Base-by-base conservation (phyloP, 441 rosid genomes). In the Melastoma candidum region DNA sequence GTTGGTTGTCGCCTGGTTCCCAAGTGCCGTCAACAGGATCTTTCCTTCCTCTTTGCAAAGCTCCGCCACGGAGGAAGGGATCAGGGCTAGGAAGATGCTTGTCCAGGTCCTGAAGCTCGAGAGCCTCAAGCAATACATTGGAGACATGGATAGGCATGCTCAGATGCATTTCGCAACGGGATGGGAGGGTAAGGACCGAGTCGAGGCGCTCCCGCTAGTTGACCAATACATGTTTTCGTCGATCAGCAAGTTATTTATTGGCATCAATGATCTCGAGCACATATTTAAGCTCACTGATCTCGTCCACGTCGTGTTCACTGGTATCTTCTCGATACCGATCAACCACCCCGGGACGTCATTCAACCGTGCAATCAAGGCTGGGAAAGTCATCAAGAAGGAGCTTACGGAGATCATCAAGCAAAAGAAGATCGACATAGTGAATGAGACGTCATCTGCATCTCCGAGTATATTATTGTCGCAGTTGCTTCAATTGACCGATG, bases 331-430 rank as follows among this genome's bases (percentile, higher is more conserved):
- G 6, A 53, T 77, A 9, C 79, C 83, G 2, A 65, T 74, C 11
- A 53, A 77, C 65, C 60, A 74, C 3, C 80, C 76, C 1, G 77
- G 77, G 17, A 74, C 83, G 0, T 54, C 79, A 1, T 77, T 70
- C 59, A 59, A 71, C 48, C 46, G 56, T 1, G 74, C 57, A 1
- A 72, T 74, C 53, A 70, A 65, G 43, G 79, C 83, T 14, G 54
- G 77, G 3, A 60, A 68, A 22, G 41, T 47, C 53, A 59, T 74
- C 4, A 61, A 72, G 48, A 74, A 72, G 52, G 80, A 77, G 58
- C 62, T 77, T 49, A 1, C 39, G 11, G 44, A 12, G 1, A 70
- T 72, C 47, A 74, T 77, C 44, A 66, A 72, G 49, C 72, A 68
- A 32, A 61, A 79, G 53, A 77, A 77, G 65, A 48, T 49, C 2